Base-by-base conservation (phyloP, 2,329 filamentous ascomycete species). In the Triangularia verruculosa region DNA sequence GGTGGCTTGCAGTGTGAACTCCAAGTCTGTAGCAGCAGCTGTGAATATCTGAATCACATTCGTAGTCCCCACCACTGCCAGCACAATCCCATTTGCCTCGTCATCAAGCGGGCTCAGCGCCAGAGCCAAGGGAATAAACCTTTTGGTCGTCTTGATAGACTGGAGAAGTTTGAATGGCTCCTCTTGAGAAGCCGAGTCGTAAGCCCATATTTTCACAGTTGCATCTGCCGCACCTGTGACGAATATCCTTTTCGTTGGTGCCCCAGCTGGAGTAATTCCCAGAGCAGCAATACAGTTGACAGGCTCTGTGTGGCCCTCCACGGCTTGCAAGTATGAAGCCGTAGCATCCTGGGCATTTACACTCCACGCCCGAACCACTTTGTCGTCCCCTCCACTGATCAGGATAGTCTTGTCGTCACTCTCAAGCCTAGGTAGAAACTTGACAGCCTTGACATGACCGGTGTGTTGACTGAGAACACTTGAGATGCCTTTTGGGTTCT, bases 51-150 rank as follows among this genome's bases (percentile, higher is more conserved):
- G 93, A 55, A 99, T 86, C n/a, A 82, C 84, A 62, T 89, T 89
- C 64, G 86, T 89, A 2, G 95, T 98, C 2, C 95, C 95, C 2
- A 89, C 92, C n/a, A 91, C 87, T 2, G 93, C 94, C 59, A 99
- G 81, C 27, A 94, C 79, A 59, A 89, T 79, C 1, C 82, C 80
- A 12, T 83, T 78, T 1, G 79, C 77, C 8, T 78, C 78, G 30
- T 74, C 76, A 57, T 83, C 82, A 1, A 96, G 80, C 1, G 76
- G 75, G 59, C 83, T 85, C 55, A 97, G 74, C 0, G 93, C 89
- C 17, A 96, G 74, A 8, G 90, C 83, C 30, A 98, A 78, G 1
- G 95, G 92, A 69, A 98, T 92, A 76, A 90, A 96, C 65, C 87
- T 89, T 7, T 92, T 93, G 9, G 82, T 83, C 28, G 93, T 87